Percentiles rank a stretch among this genome's conserved stretches.
These are phyloP conservation scores for Phascolomyces articulosus DNA, from an alignment of 371 early-diverging fungal genomes.

Conservation along the genomic window DNA sequence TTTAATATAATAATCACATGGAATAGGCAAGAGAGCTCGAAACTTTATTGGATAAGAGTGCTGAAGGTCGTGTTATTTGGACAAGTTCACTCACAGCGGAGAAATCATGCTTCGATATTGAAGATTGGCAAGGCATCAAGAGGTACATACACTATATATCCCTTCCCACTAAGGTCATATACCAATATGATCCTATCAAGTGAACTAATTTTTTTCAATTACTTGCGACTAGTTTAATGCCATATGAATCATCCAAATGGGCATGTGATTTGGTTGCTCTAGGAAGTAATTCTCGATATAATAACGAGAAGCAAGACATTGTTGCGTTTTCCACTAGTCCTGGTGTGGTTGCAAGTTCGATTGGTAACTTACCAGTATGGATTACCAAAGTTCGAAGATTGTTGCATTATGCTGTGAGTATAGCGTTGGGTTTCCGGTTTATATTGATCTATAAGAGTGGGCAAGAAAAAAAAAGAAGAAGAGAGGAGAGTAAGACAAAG, in stretches of 20 bases:
- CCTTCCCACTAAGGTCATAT: background rate
- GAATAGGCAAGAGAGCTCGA: slow-evolving; percentile 68
- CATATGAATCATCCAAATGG: slow-evolving; percentile 85
- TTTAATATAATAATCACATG: too few species aligned
- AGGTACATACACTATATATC: slow-evolving; percentile 25
- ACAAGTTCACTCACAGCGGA: slow-evolving; percentile 75
- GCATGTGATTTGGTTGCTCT: slow-evolving; percentile 67
- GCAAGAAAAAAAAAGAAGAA: too few species aligned
- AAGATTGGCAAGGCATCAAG: slow-evolving; percentile 78
- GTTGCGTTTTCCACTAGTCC: slow-evolving; percentile 67
- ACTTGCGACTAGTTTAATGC: slow-evolving; percentile 46
- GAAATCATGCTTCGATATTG: slow-evolving; percentile 44
- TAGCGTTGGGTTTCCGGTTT: too few species aligned
- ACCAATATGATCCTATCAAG: background rate
- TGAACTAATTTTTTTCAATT: background rate
- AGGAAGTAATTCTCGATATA: slow-evolving; percentile 53
- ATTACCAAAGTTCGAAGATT: slow-evolving; percentile 39
- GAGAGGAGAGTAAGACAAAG: too few species aligned
- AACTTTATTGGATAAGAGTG: slow-evolving; percentile 43
- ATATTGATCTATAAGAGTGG: too few species aligned
- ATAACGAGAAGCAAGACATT: slow-evolving; percentile 23
- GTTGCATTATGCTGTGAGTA: slow-evolving; percentile 50
- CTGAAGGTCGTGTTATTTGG: slow-evolving; percentile 80
- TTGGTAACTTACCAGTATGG: slow-evolving; percentile 57
- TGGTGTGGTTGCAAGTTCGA: slow-evolving; percentile 72